Base-by-base conservation (phyloP, 2,329 filamentous ascomycete genomes). In the Aspergillus sp. region DNA sequence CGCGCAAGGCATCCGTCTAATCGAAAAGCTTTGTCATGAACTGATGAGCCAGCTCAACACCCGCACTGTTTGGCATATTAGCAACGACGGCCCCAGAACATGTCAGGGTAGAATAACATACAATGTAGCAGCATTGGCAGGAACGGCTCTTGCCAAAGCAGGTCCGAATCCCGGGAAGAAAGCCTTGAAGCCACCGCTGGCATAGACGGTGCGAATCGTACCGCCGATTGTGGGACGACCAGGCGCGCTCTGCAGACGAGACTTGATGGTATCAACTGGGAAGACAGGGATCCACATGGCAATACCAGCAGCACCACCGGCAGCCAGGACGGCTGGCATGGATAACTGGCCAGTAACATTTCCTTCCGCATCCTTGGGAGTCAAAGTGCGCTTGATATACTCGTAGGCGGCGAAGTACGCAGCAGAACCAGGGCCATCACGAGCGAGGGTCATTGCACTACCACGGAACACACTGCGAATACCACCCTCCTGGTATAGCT, bases 211-310 rank as follows among this genome's bases (percentile, higher is more conserved):
- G 65, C 86, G 84, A 55, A 99, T 86, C 32, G 95, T 91, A 7
- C 90, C 88, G 15, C 88, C 85, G 55, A 99, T 87, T 0, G 90
- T 91, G 53, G 92, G 89, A 68, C 89, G 89, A 52, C 92, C 92
- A 72, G 95, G 91, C 45, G 92, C 92, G 47, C 91, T 96, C 84
- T 99, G 95, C 74, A 99, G 80, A 39, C 93, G 84, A 65, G 89
- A 93, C 86, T 99, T 99, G 80, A 99, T 89, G 0, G 95, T 99
- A 74, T 99, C 95, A 65, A 99, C 85, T 21, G 95, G 95, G 85
- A 99, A 99, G 45, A 99, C 93, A 57, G 95, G 93, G 68, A 97
- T 95, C 95, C 95, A 99, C 95, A 99, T 99, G 64, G 95, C 95
- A 25, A 99, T 87, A 72, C 95, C 95, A 0, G 95, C 95, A 4